Evolutionary conservation across 1,139 yeast species (phyloP), one percentile per base, ranked within the genome.

Genomic region (Meyerozyma sp.): DNA sequence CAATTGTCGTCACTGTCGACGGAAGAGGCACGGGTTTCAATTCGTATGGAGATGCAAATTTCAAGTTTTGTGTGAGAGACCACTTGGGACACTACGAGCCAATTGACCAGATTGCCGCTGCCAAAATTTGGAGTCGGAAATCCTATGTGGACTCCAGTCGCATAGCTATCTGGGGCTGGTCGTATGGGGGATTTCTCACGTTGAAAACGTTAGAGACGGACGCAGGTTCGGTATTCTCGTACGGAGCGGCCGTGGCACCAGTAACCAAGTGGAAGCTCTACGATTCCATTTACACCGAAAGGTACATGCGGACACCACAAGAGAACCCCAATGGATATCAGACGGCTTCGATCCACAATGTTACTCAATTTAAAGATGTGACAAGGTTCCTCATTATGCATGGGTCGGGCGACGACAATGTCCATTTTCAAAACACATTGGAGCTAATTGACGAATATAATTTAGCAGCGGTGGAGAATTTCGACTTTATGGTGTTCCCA

Each of bases 321-420:
- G 75, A 73, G 40, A 84, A 84, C 54, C 68, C 75, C 0, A 66
- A 66, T 0, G 89, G 88, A 0, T 83, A 84, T 57, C 58, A 58
- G 10, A 61, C 64, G 4, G 75, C 84, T 1, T 70, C 83, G 2
- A 82, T 85, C 36, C 66, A 66, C 46, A 67, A 80, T 47, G 71
- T 74, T 5, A 69, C 69, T 21, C 59, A 68, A 57, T 69, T 82
- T 61, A 53, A 67, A 54, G 59, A 71, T 52, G 79, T 73, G n/a
- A 71, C 68, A 42, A 70, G 88, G 54, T 84, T 85, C 55, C 66
- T 85, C 47, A 60, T 85, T 42, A 82, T 84, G 72, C 94, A 85
- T 59, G 94, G 94, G 8, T 77, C 87, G 1, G 93, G 91, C 16
- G 94, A 85, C 61, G 94, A 85, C 59, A 85, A 85, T 50, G 94